Base-by-base conservation (phyloP, 306 rosid genomes). In the Hippophae rhamnoides region DNA sequence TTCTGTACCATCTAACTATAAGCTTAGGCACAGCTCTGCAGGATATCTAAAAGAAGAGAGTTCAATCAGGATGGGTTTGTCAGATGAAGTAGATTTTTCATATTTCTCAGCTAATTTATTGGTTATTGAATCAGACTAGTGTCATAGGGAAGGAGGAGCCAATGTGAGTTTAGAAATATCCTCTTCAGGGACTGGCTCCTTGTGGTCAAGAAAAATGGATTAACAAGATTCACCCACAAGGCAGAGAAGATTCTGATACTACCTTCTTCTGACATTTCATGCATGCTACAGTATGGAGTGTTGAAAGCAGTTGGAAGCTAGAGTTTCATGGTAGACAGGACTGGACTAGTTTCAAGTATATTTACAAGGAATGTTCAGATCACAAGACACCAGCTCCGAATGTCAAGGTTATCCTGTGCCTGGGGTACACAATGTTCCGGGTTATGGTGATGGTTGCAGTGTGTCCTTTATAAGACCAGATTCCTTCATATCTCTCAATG, bases 311-410 rank as follows among this genome's bases (percentile, higher is more conserved):
- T 38, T 79, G 83, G 89, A 86, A 84, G 75, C 74, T 89, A 52
- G 97, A 89, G 84, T 86, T 89, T 72, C 65, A 69, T 1, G 73
- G 65, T 69, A 70, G 67, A 42, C 71, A 8, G 41, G 84, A 89
- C 50, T 89, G 97, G 97, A 1, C 43, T 13, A 52, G 58, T 54
- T 89, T 83, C 66, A 89, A 81, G 80, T 78, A 81, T 63, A 82
- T 89, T 13, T 89, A 86, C 75, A 81, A 83, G 73, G 78, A 79
- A 64, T 89, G 97, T 62, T 74, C 78, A 5, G 85, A 70, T 55
- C 85, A 79, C 5, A 74, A 67, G 77, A 59, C 76, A 25, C 64
- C 75, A 18, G 47, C 68, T 52, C 63, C 77, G 47, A 70, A 51
- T 26, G 68, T 53, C 2, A 83, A 78, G 65, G 57, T 60, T 48